A percentile compares a stretch with the other conserved stretches of the same genome.
These are phyloP conservation scores for Alternaria gansuensis DNA, from an alignment of 2,329 filamentous ascomycete species.

Conservation along the genomic window DNA sequence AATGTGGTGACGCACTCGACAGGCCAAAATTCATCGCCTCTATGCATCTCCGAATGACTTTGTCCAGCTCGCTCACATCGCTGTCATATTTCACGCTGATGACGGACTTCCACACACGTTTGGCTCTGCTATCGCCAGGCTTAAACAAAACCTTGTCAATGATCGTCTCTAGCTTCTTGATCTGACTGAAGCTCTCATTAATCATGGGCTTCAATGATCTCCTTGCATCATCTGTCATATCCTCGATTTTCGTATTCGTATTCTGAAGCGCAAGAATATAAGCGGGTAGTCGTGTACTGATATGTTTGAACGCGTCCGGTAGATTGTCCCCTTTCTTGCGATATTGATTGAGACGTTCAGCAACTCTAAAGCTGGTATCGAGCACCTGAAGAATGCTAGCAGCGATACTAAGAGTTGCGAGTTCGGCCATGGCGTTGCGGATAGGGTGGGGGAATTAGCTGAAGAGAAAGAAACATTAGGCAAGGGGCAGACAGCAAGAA, in stretches of 20 bases:
- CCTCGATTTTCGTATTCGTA: constrained; percentile 6
- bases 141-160: constrained; percentile 22
- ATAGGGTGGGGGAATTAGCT: constrained; percentile 2
- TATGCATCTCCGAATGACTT: constrained; percentile 6
- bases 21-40: constrained; percentile 12
- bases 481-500: constrained; percentile 4
- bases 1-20: constrained; percentile 32
- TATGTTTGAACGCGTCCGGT: constrained; percentile 19
- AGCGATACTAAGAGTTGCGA: constrained; percentile 18
- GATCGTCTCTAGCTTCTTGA: constrained; percentile 20
- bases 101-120: constrained; percentile 21
- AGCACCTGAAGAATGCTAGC: constrained; percentile 31
- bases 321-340: constrained; percentile 15
- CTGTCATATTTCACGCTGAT: constrained; percentile 23
- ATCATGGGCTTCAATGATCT: constrained; percentile 21
- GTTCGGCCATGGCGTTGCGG: constrained; percentile 31
- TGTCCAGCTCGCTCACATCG: constrained; percentile 17
- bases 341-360: constrained; percentile 25
- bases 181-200: constrained; percentile 22
- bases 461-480: background rate
- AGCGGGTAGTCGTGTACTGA: constrained; percentile 1
- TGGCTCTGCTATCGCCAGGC: constrained; percentile 13
- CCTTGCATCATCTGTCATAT: constrained; percentile 13
- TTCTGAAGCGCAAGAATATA: background rate
- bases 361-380: constrained; percentile 19